phyloP scores from a whole-genome alignment of 192 early-diverging fungal species.

The Coemansia sp. region DNA sequence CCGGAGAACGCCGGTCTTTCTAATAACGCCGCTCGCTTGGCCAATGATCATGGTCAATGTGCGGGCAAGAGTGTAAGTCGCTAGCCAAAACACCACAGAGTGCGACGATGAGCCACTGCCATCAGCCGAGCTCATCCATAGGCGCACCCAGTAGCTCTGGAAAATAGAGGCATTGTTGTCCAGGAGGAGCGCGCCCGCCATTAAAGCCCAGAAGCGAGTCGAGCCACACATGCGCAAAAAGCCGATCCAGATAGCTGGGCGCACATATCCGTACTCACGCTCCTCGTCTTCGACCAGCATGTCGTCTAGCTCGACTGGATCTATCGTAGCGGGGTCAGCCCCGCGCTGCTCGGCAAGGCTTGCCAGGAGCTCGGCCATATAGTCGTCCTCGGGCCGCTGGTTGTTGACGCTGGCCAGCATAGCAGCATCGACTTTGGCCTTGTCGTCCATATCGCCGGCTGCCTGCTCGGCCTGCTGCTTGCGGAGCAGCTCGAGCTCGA shows the following conservation, averaged over 20 bases:
- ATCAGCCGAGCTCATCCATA: conserved; percentile 38
- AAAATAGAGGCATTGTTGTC: conserved; percentile 37
- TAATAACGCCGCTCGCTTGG: neutral
- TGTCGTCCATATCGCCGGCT: neutral
- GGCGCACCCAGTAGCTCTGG: conserved; percentile 60
- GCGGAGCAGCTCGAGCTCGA: conserved; percentile 7
- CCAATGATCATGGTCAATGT: conserved; percentile 12
- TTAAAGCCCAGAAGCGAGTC: conserved; percentile 53
- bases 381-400: conserved; percentile 10
- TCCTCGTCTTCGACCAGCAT: conserved; percentile 78
- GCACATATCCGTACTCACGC: conserved; percentile 70
- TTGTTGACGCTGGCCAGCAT: conserved; percentile 31
- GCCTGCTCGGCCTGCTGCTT: conserved; percentile 18
- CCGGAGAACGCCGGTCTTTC: conserved; percentile 52
- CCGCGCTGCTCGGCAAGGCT: conserved; percentile 26
- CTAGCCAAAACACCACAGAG: conserved; percentile 56
- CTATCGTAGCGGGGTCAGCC: conserved; percentile 25
- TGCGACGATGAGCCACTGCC: neutral
- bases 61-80: conserved; percentile 58
- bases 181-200: conserved; percentile 51
- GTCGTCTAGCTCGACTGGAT: conserved; percentile 18
- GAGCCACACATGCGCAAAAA: conserved; percentile 67
- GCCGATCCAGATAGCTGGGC: conserved; percentile 62
- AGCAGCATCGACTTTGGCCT: neutral
- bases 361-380: conserved; percentile 5